These are phyloP conservation scores for Zelonia costaricensis DNA, from an alignment of 208 protist species.

Conservation along the genomic window DNA sequence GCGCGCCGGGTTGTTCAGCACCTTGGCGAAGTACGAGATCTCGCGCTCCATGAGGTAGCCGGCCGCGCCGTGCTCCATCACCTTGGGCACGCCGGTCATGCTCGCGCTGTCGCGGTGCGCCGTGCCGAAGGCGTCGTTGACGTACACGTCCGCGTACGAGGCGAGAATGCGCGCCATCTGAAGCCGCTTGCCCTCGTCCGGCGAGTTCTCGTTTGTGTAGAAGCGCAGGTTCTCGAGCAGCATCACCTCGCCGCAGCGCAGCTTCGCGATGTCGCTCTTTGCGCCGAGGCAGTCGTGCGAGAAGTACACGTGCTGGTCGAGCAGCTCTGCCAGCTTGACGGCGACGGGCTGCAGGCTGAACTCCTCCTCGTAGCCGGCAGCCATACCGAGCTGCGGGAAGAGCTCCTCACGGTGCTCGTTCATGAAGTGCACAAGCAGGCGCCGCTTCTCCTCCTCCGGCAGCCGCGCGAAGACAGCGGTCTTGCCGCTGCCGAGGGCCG, in stretches of 20 bases:
- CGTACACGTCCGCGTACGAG: constrained; percentile 96
- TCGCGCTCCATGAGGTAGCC: constrained; percentile 99
- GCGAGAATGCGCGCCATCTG: constrained; percentile 90
- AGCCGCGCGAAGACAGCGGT: constrained; percentile 60
- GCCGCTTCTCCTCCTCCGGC: constrained; percentile 72
- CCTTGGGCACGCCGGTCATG: constrained; percentile 83
- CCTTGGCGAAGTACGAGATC: constrained; percentile 97
- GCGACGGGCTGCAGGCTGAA: constrained; percentile 94
- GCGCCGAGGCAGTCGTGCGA: constrained; percentile 81
- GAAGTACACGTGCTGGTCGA: constrained; percentile 82
- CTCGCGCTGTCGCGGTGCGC: constrained; percentile 97
- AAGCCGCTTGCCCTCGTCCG: constrained; percentile 74
- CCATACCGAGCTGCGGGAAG: constrained; percentile 57
- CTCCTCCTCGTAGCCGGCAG: constrained; percentile 72
- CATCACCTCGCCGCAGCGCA: constrained; percentile 91
- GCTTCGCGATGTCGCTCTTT: constrained; percentile 50
- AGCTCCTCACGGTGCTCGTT: constrained; percentile 62
- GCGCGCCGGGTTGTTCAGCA: constrained; percentile 79
- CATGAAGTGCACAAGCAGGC: constrained; percentile 51
- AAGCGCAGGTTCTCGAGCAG: constrained; percentile 99
- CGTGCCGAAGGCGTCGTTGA: constrained; percentile 99
- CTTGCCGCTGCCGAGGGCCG: constrained; percentile 49
- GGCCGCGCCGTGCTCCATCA: constrained; percentile 83
- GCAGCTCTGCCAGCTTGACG: constrained; percentile 87
- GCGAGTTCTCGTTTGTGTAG: constrained; percentile 97